Evolutionary conservation across 2,329 filamentous ascomycete genomes (phyloP).

Genomic region (Sporothrix pseudoabietina): DNA sequence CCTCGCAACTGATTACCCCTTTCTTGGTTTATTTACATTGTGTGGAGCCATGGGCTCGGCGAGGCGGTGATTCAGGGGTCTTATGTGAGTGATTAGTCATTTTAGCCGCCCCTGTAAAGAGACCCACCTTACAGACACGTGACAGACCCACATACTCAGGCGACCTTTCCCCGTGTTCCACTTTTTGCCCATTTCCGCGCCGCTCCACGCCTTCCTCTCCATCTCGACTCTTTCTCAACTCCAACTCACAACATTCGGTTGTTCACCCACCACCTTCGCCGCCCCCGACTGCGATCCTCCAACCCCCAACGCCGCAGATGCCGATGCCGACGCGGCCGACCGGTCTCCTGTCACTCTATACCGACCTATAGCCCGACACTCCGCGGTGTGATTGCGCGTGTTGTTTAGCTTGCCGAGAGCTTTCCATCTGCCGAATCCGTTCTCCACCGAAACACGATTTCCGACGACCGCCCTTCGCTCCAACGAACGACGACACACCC

Average conservation of each 20-base stretch:
- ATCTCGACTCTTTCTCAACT: background rate
- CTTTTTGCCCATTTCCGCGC: slow-evolving; percentile 18
- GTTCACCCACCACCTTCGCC: background rate
- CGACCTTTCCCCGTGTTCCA: slow-evolving; percentile 19
- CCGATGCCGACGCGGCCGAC: background rate
- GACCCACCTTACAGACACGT: background rate
- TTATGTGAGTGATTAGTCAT: background rate
- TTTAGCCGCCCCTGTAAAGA: background rate
- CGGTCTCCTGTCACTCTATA: background rate
- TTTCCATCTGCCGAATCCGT: background rate
- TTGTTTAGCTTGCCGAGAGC: background rate
- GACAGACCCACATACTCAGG: background rate
- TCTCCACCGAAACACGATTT: slow-evolving; percentile 15
- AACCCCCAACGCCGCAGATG: background rate
- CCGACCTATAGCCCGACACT: background rate
- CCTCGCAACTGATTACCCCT: background rate
- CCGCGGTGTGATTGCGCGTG: background rate
- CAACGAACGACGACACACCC: background rate
- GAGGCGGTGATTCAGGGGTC: background rate
- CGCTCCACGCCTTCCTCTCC: slow-evolving; percentile 9
- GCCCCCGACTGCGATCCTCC: background rate
- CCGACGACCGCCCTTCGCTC: background rate
- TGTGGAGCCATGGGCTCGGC: background rate
- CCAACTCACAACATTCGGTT: background rate
- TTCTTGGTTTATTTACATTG: background rate